These are phyloP conservation scores for Chaetomium fimeti DNA, from an alignment of 495 filamentous ascomycete species.

Conservation along the genomic window DNA sequence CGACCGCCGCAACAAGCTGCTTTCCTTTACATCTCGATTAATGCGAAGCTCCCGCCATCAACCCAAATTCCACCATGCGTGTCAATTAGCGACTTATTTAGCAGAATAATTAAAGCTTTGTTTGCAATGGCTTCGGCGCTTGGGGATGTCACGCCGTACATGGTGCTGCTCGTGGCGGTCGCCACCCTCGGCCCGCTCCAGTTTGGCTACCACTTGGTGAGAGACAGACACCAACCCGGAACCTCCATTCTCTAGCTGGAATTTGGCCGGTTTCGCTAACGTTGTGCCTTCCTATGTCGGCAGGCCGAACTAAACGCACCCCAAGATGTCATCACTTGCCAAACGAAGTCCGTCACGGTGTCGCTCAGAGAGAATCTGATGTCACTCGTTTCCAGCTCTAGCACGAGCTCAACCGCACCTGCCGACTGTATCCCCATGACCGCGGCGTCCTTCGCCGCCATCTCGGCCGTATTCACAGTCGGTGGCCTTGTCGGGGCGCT, in stretches of 20 bases:
- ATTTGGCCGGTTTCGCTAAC: constrained; percentile 26
- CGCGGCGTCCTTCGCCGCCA: constrained; percentile 69
- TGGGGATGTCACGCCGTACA: constrained; percentile 58
- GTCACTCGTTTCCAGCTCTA: constrained; percentile 28
- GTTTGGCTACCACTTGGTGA: constrained; percentile 91
- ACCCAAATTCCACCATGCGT: background rate
- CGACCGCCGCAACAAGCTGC: background rate
- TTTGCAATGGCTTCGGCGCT: constrained; percentile 38
- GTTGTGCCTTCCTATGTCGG: background rate
- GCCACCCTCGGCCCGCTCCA: constrained; percentile 78
- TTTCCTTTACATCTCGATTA: background rate
- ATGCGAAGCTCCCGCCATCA: background rate
- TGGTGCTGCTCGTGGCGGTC: constrained; percentile 62
- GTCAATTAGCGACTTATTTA: constrained; percentile 5
- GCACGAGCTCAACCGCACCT: constrained; percentile 40
- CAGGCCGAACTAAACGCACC: constrained; percentile 95
- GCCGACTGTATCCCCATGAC: constrained; percentile 84
- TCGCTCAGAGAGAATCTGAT: constrained; percentile 39
- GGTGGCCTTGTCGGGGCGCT: constrained; percentile 86
- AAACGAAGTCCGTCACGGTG: constrained; percentile 53
- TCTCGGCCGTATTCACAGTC: constrained; percentile 87
- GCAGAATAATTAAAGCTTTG: background rate
- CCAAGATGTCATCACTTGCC: constrained; percentile 82
- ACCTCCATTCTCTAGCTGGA: constrained; percentile 3
- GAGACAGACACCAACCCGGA: constrained; percentile 48